Base-by-base conservation (phyloP, 805 yeast genomes). In the Jamesozyma rosinii region DNA sequence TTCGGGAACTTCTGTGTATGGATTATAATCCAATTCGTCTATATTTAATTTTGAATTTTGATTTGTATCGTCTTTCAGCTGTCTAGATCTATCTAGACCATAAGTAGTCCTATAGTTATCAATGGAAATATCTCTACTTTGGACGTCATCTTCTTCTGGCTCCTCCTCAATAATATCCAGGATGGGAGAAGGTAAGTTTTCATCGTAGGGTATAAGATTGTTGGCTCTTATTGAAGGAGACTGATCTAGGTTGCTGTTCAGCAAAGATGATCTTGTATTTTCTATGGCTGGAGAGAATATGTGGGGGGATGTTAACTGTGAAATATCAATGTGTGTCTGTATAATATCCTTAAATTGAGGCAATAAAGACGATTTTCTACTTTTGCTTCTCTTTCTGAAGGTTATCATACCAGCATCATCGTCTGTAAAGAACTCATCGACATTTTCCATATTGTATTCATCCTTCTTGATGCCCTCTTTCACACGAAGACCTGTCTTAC, bases 341-440 rank as follows among this genome's bases (percentile, higher is more conserved):
- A 32, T 5, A 11, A 42, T 18, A 13, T 35, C 20, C 8, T 38
- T 18, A 9, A 20, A 18, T 9, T 42, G 35, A 13, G 51, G 47
- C 6, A 50, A 44, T 24, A 52, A 13, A 5, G 59, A 52, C 13
- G 58, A 51, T 40, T 49, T 58, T 39, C 61, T 48, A 35, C 49
- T 49, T 42, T 46, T 47, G 38, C 51, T 39, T 33, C 54, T n/a
- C 3, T 52, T 38, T 37, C 54, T 15, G 14, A 36, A 8, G 2
- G 48, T 47, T 13, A 45, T 38, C 17, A 37, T 37, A 27, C 40
- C 44, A 4, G 45, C 44, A 14, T 54, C 55, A 40, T 78, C 83
- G 41, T 79, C 83, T 38, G 69, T 70, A 41, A 81, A 82, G 58
- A 81, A 83, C 46, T 81, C 87, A 48, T 79, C 80, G 14, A 82